Evolutionary conservation across 2,329 filamentous ascomycete species (phyloP).

Genomic region (Venturia nashicola): DNA sequence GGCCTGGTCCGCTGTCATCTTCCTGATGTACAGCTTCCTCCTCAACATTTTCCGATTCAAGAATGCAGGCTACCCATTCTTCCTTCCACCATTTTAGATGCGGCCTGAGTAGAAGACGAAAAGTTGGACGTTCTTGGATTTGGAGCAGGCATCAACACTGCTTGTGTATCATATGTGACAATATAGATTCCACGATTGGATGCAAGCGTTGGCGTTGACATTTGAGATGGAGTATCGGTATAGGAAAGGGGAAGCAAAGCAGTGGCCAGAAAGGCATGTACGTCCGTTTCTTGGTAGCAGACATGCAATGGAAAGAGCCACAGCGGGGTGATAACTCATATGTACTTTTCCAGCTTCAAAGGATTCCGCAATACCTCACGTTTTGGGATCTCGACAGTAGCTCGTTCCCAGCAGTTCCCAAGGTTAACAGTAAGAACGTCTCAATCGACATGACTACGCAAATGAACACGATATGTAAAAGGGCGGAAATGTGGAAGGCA

Average conservation of each 20-base stretch:
- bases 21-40: conserved; percentile 84
- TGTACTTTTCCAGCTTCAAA: too few species aligned
- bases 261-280: neutral
- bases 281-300: neutral
- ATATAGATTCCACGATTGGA: neutral
- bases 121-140: neutral
- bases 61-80: conserved; percentile 92
- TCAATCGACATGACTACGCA: too few species aligned
- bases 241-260: neutral
- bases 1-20: conserved; percentile 63
- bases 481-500: too few species aligned
- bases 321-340: too few species aligned
- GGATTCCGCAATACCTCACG: too few species aligned
- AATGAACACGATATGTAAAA: too few species aligned
- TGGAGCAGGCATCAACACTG: neutral
- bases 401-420: too few species aligned
- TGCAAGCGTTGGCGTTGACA: neutral
- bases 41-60: conserved; percentile 89
- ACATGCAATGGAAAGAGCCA: neutral
- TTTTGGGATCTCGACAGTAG: too few species aligned
- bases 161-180: neutral
- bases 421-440: too few species aligned
- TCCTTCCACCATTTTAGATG: conserved; percentile 69
- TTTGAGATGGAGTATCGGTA: neutral
- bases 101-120: neutral